These are phyloP conservation scores for Gilbertella persicaria DNA, from an alignment of 371 early-diverging fungal genomes.

Conservation along the genomic window DNA sequence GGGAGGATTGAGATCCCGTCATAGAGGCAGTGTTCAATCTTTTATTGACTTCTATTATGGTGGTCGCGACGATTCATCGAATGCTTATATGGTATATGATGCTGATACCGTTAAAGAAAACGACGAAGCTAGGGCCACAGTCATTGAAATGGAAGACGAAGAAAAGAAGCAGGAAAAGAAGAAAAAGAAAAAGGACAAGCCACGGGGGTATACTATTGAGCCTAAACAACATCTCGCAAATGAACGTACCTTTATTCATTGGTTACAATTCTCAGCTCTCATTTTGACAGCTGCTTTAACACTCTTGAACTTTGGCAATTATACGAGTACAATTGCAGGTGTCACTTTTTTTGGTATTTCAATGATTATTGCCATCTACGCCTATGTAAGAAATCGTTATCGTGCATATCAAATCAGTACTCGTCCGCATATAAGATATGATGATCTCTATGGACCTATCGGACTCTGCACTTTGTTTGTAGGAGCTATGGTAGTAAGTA, in stretches of 20 bases:
- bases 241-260: slow-evolving; percentile 88
- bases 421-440: slow-evolving; percentile 31
- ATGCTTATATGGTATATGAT: slow-evolving; percentile 7
- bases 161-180: slow-evolving; percentile 21
- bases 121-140: not conserved
- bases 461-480: slow-evolving; percentile 33
- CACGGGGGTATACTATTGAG: slow-evolving; percentile 19
- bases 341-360: slow-evolving; percentile 36
- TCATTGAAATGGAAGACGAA: slow-evolving; percentile 10
- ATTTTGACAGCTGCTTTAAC: slow-evolving; percentile 70
- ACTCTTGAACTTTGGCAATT: slow-evolving; percentile 73
- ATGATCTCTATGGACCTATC: slow-evolving; percentile 41
- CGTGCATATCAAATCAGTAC: slow-evolving; percentile 40
- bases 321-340: slow-evolving; percentile 33
- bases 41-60: slow-evolving; percentile 5
- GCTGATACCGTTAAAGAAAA: slow-evolving; percentile 4
- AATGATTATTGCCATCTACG: slow-evolving; percentile 32
- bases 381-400: slow-evolving; percentile 32
- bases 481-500: slow-evolving; percentile 26
- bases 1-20: not conserved
- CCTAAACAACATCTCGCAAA: slow-evolving; percentile 86
- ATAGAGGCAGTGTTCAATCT: not conserved
- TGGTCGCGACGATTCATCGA: slow-evolving; percentile 1
- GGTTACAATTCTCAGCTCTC: slow-evolving; percentile 78
- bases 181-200: slow-evolving; percentile 25